Conservation (phyloP, 75 land plant genomes). For the Sequoia sempervirens region DNA sequence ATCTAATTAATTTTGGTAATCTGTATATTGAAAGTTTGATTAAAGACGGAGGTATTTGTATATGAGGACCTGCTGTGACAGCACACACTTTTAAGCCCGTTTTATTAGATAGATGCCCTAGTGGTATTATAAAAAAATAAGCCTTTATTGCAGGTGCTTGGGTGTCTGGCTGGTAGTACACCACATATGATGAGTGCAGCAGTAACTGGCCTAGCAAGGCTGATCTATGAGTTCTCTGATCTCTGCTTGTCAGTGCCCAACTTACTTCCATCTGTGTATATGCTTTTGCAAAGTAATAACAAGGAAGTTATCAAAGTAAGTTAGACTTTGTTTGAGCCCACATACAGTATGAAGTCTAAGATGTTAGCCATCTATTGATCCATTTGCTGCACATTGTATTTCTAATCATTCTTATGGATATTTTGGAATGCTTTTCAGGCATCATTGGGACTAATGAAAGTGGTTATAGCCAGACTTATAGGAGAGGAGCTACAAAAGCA, state of each 20-base stretch:
- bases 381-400: background rate
- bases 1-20: background rate
- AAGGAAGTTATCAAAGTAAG: constrained; percentile 80
- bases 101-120: background rate
- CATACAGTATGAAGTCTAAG: background rate
- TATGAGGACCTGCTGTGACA: background rate
- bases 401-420: constrained; percentile 1
- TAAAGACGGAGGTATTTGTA: background rate
- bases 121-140: background rate
- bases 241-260: constrained; percentile 61
- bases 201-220: constrained; percentile 78
- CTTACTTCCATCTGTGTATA: constrained; percentile 73
- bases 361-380: constrained; percentile 1
- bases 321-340: background rate
- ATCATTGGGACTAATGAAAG: constrained; percentile 85
- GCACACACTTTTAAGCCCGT: background rate
- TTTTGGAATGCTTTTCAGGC: constrained; percentile 48
- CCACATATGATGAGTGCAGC: constrained; percentile 99
- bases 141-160: constrained; percentile 54
- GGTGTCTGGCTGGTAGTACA: constrained; percentile 73
- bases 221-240: constrained; percentile 94
- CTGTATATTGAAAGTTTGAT: background rate
- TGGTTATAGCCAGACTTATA: constrained; percentile 78
- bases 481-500: constrained; percentile 60
- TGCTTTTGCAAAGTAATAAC: constrained; percentile 68